Base-by-base conservation (phyloP, 495 filamentous ascomycete species). In the Podospora bellae-mahoneyi region DNA sequence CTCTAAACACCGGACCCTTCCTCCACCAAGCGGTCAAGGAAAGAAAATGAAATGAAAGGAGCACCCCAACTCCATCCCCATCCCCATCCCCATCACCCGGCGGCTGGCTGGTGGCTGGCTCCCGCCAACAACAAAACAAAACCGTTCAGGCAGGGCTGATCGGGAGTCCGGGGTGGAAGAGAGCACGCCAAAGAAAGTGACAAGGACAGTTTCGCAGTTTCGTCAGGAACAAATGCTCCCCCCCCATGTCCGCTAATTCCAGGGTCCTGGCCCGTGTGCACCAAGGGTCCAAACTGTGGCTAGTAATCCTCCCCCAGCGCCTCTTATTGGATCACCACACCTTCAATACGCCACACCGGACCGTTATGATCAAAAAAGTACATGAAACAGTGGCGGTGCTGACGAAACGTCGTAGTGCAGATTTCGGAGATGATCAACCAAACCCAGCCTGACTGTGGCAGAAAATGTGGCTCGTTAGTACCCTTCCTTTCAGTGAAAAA, bases 331-430 rank as follows among this genome's bases (percentile, higher is more conserved):
- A 18, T 27, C 19, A 28, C 55, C 13, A 4, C 15, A 55, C 57
- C 57, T 65, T 19, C 19, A 20, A 61, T 26, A 61, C 59, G 59
- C 59, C 59, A 63, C 63, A 64, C 60, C 54, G 44, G 62, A 67
- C 64, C 66, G 64, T 34, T 28, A 23, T 23, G 23, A 23, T 23
- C 23, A 23, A 23, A 23, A 23, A 23, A 23, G 23, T 23, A 23
- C 23, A 23, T 23, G 23, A 74, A 74, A 74, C 69, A 62, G 72
- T 75, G 68, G 68, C 68, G 73, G 68, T 74, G 73, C 70, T 66
- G 67, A 67, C 68, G 70, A 65, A 30, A 32, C 30, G 57, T 61
- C 61, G 13, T 27, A 27, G 16, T 63, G 61, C 61, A 34, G n/a
- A 63, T 44, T 64, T 65, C 68, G 74, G 74, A 77, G 74, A 74